Evolutionary conservation across 768 basidiomycete species (phyloP), one percentile per base, ranked within the genome.

Genomic region (Strobilomyces echinocephalus): DNA sequence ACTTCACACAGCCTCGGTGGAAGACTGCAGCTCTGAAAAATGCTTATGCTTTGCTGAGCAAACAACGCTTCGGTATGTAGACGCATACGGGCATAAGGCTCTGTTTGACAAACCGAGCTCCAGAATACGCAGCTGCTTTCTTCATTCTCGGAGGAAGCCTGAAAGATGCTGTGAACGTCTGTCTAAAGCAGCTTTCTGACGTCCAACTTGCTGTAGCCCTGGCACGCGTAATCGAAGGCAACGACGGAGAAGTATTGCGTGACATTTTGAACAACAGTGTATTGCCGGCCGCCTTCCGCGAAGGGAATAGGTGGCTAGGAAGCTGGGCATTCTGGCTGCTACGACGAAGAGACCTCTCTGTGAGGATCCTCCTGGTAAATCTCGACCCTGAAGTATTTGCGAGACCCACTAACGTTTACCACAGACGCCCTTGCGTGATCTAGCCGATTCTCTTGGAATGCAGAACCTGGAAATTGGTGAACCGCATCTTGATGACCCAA

Each of bases 101-200:
- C 39, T 40, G 15, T 28, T 40, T 65, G 26, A 59, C 49, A 26
- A 24, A 30, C 21, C 16, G 52, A 8, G 18, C n/a, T 18, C 12
- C 65, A 97, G 97, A 93, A 66, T 98, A 97, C 64, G 95, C 97
- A n/a, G 94, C 94, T 0, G 95, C 94, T 1, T 99, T 99, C 73
- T 99, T 99, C 75, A 76, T 99, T 39, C 80, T 99, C 0, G 95
- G 92, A 8, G 87, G 85, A 21, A 84, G 85, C 40, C 72, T 95
- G 34, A 90, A 88, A 69, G 97, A 98, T 59, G 95, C 95, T 3
- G 88, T 94, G 31, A 88, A 83, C 59, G 88, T 99, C 18, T 95
- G 93, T 67, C 65, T 97, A 26, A 88, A 82, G 60, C 91, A 98
- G 50, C 73, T 99, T 20, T 74, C 81, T 24, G 97, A 99, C 69